Conservation (phyloP, 306 rosid species). For the Purshia tridentata region DNA sequence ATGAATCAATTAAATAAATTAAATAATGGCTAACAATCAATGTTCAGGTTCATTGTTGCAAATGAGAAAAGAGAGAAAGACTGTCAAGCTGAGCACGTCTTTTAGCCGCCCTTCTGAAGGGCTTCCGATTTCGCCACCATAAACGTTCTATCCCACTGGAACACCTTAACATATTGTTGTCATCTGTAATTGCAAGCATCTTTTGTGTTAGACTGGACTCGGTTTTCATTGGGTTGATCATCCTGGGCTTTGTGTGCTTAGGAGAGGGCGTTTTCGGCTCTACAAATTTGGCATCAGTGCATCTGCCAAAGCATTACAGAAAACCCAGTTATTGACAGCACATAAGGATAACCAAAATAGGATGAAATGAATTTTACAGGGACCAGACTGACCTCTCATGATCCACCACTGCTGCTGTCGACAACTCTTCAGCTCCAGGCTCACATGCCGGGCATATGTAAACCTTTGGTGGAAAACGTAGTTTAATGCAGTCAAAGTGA, state of each 20-base stretch:
- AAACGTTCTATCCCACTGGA: conserved; percentile 55
- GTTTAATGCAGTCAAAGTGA: conserved; percentile 86
- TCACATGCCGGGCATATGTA: conserved; percentile 88
- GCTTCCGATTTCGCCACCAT: conserved; percentile 87
- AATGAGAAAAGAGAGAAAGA: conserved; percentile 54
- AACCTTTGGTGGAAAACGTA: conserved; percentile 45
- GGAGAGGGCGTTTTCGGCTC: conserved; percentile 93
- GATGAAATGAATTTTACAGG: not conserved
- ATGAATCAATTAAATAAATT: conserved; percentile 72
- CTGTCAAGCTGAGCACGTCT: conserved; percentile 62
- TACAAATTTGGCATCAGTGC: conserved; percentile 45
- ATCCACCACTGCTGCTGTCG: conserved; percentile 29
- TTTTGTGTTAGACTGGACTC: conserved; percentile 27
- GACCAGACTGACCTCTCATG: conserved; percentile 59
- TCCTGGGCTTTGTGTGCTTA: conserved; percentile 54
- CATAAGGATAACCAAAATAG: not conserved
- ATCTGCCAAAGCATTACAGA: conserved; percentile 46
- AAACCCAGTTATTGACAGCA: conserved; percentile 3
- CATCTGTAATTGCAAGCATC: conserved; percentile 31
- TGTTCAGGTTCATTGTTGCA: conserved; percentile 28
- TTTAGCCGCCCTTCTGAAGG: conserved; percentile 74
- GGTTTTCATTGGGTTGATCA: conserved; percentile 43
- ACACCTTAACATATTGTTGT: conserved; percentile 30
- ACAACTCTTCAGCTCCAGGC: conserved; percentile 44
- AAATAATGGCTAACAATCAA: conserved; percentile 48